Evolutionary conservation across 140 eudicot species (phyloP), one percentile per base, ranked within the genome.

Genomic region (Senecio squalidus): DNA sequence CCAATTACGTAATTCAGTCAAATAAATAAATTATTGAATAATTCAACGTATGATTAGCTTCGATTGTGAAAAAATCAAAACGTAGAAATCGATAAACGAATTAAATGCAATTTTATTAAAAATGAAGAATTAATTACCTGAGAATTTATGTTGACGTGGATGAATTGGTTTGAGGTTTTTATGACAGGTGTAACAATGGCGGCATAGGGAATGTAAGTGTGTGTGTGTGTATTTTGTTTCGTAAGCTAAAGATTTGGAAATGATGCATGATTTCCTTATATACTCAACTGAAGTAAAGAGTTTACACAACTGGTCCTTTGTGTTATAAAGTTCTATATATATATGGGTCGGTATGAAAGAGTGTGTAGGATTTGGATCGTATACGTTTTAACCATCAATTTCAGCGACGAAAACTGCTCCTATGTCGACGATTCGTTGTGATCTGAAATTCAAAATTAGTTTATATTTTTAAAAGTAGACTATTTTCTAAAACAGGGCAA

Each of bases 151-250:
- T n/a, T n/a, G 9, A 36, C 41, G 41, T 36, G 41, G 2, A 8
- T 1, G 41, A 36, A 36, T 36, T 36, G 9, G 13, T 36, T 36
- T 11, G 41, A 36, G 15, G 41, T 36, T 36, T 36, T 36, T 36
- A 36, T 9, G 41, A 33, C 67, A 68, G 67, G 17, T 68, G 74
- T 58, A 45, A 58, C 58, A 16, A 68, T 46, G 74, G 47, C 14
- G 41, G 41, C 41, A 8, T 36, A 1, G 41, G 15, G 41, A 36
- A 36, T 36, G 13, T 36, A 8, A 36, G 13, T 36, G 13, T 4
- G 1, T 36, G 9, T 36, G 14, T 8, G 41, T 10, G 9, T 36
- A 36, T n/a, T 10, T 33, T 36, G 0, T 8, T 36, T n/a, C n/a
- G n/a, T n/a, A 8, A 36, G 41, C 41, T 36, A 36, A 36, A 36